Percentiles rank a stretch among this genome's conserved stretches.
Conservation (phyloP, 371 early-diverging fungal genomes). For the Homolaphlyctis polyrhiza region DNA sequence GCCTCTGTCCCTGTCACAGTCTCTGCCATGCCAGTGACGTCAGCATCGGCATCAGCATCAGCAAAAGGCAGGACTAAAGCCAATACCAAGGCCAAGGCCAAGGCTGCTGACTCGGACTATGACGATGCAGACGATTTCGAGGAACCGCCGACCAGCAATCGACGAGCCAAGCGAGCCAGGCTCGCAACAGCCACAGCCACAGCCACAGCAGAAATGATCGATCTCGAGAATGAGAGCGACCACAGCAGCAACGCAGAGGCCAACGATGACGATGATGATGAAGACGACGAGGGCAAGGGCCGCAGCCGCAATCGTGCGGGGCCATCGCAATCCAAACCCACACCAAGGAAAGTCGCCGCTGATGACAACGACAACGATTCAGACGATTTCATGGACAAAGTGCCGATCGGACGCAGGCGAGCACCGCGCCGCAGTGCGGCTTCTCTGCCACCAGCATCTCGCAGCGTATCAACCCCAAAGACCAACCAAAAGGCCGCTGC, state of each 20-base stretch:
- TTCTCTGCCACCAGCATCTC: too few relatives aligned
- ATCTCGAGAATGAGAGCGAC: neutral
- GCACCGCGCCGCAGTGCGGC: too few relatives aligned
- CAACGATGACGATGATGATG: neutral
- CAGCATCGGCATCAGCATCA: neutral
- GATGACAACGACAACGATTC: too few relatives aligned
- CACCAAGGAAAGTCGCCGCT: too few relatives aligned
- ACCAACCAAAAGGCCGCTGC: too few relatives aligned
- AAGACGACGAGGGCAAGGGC: neutral
- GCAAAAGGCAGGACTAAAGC: neutral
- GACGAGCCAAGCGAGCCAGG: neutral
- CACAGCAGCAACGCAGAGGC: neutral
- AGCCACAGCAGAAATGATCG: neutral
- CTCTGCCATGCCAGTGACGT: too few relatives aligned
- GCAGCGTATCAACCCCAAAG: too few relatives aligned
- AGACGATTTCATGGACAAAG: too few relatives aligned
- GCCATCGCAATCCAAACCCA: neutral
- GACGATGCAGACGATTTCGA: neutral
- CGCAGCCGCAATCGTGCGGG: neutral
- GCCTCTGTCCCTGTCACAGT: too few relatives aligned
- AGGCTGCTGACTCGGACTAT: neutral
- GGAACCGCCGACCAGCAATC: neutral
- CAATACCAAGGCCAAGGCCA: neutral
- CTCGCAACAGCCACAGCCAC: neutral
- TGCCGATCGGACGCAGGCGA: too few relatives aligned